Conservation (phyloP, 2,329 filamentous ascomycete genomes). For the Alternaria tenuissima region DNA sequence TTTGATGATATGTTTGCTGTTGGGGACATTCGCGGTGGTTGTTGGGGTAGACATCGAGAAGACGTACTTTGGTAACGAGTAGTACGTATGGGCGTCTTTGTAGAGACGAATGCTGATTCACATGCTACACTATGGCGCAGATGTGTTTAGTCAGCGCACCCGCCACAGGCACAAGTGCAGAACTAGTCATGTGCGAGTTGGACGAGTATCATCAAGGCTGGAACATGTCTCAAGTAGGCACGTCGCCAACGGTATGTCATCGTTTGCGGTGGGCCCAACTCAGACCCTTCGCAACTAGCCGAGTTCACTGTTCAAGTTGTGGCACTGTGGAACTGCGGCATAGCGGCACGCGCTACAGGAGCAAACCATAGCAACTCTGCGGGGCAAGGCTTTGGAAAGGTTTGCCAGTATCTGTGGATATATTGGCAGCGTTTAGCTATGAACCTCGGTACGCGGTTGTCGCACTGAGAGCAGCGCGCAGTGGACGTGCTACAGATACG, state of each 20-base stretch:
- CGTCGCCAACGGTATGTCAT: background rate
- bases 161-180: background rate
- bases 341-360: background rate
- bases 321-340: background rate
- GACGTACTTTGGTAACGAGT: conserved; percentile 7
- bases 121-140: background rate
- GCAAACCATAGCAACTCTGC: background rate
- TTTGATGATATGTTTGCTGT: conserved; percentile 49
- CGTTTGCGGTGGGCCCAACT: background rate
- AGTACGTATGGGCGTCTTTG: background rate
- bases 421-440: background rate
- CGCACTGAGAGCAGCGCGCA: background rate
- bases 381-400: background rate
- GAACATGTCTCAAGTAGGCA: background rate
- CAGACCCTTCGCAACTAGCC: background rate
- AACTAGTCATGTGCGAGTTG: background rate
- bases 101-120: background rate
- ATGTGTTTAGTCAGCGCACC: background rate
- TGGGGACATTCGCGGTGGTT: conserved; percentile 28
- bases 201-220: background rate
- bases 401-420: background rate
- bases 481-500: background rate
- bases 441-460: background rate
- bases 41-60: conserved; percentile 31
- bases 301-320: background rate